Evolutionary conservation across 495 filamentous ascomycete species (phyloP).

Genomic region (Neurospora cerealis): DNA sequence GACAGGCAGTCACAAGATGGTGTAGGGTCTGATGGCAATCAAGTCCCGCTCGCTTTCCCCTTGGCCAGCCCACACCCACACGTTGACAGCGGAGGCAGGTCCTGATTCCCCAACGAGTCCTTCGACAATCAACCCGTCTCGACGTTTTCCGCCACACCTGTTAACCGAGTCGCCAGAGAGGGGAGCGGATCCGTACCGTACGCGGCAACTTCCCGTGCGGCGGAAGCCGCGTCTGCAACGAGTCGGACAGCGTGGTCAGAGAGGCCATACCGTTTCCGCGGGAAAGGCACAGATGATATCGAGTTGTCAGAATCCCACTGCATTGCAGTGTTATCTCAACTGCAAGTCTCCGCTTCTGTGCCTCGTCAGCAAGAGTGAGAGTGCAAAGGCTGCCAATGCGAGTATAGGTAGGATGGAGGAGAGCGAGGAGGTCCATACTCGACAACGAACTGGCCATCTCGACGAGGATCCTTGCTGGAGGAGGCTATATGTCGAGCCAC

Average conservation of each 20-base stretch:
- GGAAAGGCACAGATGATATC: not conserved
- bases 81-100: slow-evolving; percentile 5
- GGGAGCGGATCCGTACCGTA: not conserved
- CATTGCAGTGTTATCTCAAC: not conserved
- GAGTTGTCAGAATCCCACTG: not conserved
- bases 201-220: not conserved
- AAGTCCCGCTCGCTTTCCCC: slow-evolving; percentile 15
- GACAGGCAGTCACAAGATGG: slow-evolving; percentile 22
- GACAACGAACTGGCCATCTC: not conserved
- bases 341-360: not conserved
- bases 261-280: not conserved
- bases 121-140: not conserved
- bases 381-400: not conserved
- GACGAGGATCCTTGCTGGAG: not conserved
- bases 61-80: slow-evolving; percentile 6
- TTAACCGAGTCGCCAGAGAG: not conserved
- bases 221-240: not conserved
- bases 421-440: not conserved
- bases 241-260: not conserved
- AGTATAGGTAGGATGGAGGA: not conserved
- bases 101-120: not conserved
- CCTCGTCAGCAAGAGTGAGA: not conserved
- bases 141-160: not conserved
- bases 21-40: slow-evolving; percentile 23
- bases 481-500: not conserved